These are phyloP conservation scores for Ramaria sp. DNA, from an alignment of 768 basidiomycete species.

Conservation along the genomic window DNA sequence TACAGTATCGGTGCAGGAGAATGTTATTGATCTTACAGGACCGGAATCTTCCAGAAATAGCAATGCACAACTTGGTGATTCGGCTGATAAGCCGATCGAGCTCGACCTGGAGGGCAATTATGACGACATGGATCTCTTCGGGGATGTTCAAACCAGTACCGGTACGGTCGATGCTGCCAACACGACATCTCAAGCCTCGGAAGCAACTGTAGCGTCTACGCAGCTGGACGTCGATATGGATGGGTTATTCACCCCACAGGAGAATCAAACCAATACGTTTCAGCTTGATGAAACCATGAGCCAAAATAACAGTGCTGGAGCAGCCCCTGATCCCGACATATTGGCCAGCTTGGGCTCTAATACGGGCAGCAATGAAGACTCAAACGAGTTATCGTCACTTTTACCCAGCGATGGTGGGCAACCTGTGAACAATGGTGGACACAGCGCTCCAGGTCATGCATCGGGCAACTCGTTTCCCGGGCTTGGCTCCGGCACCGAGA, in stretches of 20 bases:
- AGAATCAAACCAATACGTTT: conserved; percentile 7
- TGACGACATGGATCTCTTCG: conserved; percentile 48
- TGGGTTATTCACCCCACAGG: conserved; percentile 41
- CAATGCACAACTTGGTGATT: conserved; percentile 33
- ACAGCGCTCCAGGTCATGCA: background rate
- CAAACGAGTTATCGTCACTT: background rate
- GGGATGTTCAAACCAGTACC: conserved; percentile 21
- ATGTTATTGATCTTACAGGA: conserved; percentile 10
- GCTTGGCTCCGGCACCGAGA: background rate
- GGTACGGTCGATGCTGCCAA: background rate
- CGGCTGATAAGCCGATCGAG: conserved; percentile 74
- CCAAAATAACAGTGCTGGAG: conserved; percentile 12
- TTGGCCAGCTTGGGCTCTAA: conserved; percentile 34
- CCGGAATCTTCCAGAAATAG: background rate
- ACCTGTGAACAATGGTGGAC: background rate
- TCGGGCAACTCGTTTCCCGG: background rate
- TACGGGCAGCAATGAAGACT: conserved; percentile 5
- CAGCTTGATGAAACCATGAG: background rate
- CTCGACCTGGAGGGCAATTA: conserved; percentile 65
- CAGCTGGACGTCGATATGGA: conserved; percentile 25
- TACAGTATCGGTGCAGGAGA: background rate
- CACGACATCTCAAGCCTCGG: conserved; percentile 24
- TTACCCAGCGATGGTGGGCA: background rate
- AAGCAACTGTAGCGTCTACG: conserved; percentile 16
- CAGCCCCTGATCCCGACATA: conserved; percentile 29